Conservation (phyloP, 2,329 filamentous ascomycete species). For the Byssothecium circinans region DNA sequence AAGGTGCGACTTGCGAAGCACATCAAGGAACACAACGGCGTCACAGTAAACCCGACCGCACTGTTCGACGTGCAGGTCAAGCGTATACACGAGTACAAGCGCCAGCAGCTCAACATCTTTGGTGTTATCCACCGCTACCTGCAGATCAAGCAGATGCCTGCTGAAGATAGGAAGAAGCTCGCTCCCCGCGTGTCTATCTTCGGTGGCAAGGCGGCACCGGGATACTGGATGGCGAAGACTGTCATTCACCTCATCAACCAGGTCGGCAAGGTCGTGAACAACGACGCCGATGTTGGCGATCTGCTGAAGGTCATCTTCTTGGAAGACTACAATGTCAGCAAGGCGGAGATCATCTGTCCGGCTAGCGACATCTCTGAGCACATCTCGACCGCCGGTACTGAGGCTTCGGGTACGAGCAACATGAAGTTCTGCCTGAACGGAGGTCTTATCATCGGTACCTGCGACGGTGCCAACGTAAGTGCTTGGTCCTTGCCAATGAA, state of each 20-base stretch:
- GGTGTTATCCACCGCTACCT: constrained; percentile 95
- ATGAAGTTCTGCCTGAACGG: constrained; percentile 99
- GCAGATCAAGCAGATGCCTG: constrained; percentile 78
- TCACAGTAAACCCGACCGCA: constrained; percentile 81
- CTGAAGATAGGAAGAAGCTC: constrained; percentile 83
- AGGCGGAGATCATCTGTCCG: constrained; percentile 93
- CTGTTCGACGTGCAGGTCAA: constrained; percentile 98
- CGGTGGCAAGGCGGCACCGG: constrained; percentile 94
- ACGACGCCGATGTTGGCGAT: constrained; percentile 88
- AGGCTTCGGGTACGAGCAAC: constrained; percentile 87
- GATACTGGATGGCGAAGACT: constrained; percentile 99
- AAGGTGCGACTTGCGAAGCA: constrained; percentile 90
- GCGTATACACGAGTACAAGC: constrained; percentile 98
- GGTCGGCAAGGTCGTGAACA: constrained; percentile 87
- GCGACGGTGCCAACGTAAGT: constrained; percentile 93
- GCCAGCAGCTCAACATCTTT: constrained; percentile 98
- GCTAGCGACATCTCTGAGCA: constrained; percentile 97
- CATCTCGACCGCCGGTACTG: constrained; percentile 96
- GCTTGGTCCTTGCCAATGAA: not conserved
- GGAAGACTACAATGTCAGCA: constrained; percentile 99
- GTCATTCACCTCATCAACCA: constrained; percentile 96
- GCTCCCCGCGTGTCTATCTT: constrained; percentile 92
- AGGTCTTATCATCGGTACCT: constrained; percentile 95
- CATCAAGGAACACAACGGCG: constrained; percentile 78
- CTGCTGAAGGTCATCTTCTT: constrained; percentile 96